A percentile compares a stretch with the other conserved stretches of the same genome.
Conservation (phyloP, 805 yeast genomes). For the Kregervanrija delftensis region DNA sequence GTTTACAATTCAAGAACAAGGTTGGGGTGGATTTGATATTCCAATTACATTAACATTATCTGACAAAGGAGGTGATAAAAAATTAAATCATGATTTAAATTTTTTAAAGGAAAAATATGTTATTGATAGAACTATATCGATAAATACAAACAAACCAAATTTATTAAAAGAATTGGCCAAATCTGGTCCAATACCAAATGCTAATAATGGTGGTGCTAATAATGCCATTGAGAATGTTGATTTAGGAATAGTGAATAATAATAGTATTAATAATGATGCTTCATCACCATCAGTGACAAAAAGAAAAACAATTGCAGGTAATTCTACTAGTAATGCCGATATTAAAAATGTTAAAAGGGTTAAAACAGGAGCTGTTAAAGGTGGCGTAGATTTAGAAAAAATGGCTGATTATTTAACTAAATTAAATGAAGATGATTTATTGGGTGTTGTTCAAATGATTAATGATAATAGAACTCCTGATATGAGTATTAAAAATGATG, state of each 20-base stretch:
- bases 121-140: constrained; percentile 67
- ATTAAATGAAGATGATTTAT: constrained; percentile 83
- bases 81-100: constrained; percentile 82
- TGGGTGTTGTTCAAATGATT: constrained; percentile 95
- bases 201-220: not conserved
- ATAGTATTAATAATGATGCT: constrained; percentile 6
- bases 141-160: constrained; percentile 70
- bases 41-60: constrained; percentile 68
- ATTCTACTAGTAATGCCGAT: constrained; percentile 17
- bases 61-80: constrained; percentile 86
- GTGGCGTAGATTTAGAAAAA: constrained; percentile 79
- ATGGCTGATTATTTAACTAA: constrained; percentile 86
- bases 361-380: constrained; percentile 56
- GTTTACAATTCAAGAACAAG: constrained; percentile 82
- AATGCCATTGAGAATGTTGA: not conserved
- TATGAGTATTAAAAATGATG: constrained; percentile 92
- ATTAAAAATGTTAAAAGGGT: constrained; percentile 42
- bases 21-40: constrained; percentile 98
- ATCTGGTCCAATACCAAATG: constrained; percentile 69
- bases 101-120: constrained; percentile 71
- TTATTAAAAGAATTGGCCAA: constrained; percentile 69
- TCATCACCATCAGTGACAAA: constrained; percentile 17
- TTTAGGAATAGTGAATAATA: not conserved
- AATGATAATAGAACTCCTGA: constrained; percentile 92
- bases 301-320: constrained; percentile 17